These are phyloP conservation scores for Pyrenochaeta sp. DNA, from an alignment of 2,329 filamentous ascomycete species.

Conservation along the genomic window DNA sequence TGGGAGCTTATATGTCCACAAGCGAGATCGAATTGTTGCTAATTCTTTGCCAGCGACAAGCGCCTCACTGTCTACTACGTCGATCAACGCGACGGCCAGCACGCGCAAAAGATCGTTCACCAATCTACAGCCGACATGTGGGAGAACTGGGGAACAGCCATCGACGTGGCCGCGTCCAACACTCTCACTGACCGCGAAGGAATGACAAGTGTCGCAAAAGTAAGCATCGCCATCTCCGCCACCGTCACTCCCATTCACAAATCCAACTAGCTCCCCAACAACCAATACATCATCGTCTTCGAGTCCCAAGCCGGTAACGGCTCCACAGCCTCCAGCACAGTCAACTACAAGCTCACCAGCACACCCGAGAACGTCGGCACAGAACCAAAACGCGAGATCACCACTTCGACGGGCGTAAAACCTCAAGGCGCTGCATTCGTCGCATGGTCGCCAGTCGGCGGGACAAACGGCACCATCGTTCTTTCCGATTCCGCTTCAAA, in stretches of 20 bases:
- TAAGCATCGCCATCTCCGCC: background rate
- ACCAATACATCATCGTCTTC: slow-evolving; percentile 25
- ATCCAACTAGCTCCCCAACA: slow-evolving; percentile 23
- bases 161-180: slow-evolving; percentile 19
- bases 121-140: slow-evolving; percentile 19
- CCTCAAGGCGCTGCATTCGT: slow-evolving; percentile 21
- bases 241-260: background rate
- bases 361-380: slow-evolving; percentile 20
- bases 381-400: slow-evolving; percentile 10
- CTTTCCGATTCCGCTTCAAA: slow-evolving; percentile 18
- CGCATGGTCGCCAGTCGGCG: slow-evolving; percentile 23
- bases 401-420: slow-evolving; percentile 12
- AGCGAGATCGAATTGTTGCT: too few species aligned
- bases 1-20: too few species aligned
- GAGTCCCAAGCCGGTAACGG: slow-evolving; percentile 12
- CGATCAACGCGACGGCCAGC: slow-evolving; percentile 19
- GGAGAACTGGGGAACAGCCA: slow-evolving; percentile 19
- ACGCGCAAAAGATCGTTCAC: slow-evolving; percentile 27
- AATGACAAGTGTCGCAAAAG: slow-evolving; percentile 19
- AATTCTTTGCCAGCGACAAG: slow-evolving; percentile 10
- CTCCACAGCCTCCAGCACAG: slow-evolving; percentile 2
- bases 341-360: slow-evolving; percentile 23
- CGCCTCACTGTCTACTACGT: slow-evolving; percentile 27
- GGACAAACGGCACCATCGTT: slow-evolving; percentile 25
- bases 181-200: slow-evolving; percentile 15